phyloP scores from a whole-genome alignment of 352 stramenopile genomes.

The Phytophthora kernoviae region DNA sequence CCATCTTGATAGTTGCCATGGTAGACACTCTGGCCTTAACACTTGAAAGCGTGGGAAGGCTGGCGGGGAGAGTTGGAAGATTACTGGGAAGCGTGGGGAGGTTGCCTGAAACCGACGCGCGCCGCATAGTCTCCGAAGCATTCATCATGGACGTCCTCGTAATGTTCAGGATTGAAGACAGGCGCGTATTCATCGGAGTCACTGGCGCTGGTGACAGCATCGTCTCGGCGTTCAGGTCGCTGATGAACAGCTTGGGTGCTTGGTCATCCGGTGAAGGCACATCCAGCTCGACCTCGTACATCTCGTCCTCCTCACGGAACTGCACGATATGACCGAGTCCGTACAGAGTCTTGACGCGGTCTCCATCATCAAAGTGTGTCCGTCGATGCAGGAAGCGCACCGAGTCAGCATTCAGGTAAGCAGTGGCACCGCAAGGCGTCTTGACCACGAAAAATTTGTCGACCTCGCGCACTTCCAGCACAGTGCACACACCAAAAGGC shows the following conservation, averaged over 20 bases:
- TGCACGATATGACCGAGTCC: slow-evolving; percentile 48
- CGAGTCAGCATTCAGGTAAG: slow-evolving; percentile 54
- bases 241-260: slow-evolving; percentile 52
- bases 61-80: slow-evolving; percentile 36
- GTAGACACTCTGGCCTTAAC: slow-evolving; percentile 72
- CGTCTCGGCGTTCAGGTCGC: slow-evolving; percentile 50
- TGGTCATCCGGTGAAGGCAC: slow-evolving; percentile 23
- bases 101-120: slow-evolving; percentile 56
- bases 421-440: slow-evolving; percentile 48
- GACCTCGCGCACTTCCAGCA: slow-evolving; percentile 45
- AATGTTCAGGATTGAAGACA: slow-evolving; percentile 79
- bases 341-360: slow-evolving; percentile 61
- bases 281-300: slow-evolving; percentile 62
- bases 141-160: slow-evolving; percentile 75
- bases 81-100: slow-evolving; percentile 51
- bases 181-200: slow-evolving; percentile 42
- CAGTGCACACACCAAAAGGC: slow-evolving; percentile 52
- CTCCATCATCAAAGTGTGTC: slow-evolving; percentile 53
- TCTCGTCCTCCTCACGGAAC: slow-evolving; percentile 63
- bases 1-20: slow-evolving; percentile 75
- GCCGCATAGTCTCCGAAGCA: slow-evolving; percentile 61
- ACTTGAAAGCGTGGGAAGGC: slow-evolving; percentile 66
- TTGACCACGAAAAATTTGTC: slow-evolving; percentile 68
- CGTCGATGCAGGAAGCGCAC: slow-evolving; percentile 54
- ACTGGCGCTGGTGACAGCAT: slow-evolving; percentile 34